Percentiles rank a stretch among this genome's conserved stretches.
phyloP scores from a whole-genome alignment of 1,284 basidiomycete species.

The Cryptococcus deneoformans region DNA sequence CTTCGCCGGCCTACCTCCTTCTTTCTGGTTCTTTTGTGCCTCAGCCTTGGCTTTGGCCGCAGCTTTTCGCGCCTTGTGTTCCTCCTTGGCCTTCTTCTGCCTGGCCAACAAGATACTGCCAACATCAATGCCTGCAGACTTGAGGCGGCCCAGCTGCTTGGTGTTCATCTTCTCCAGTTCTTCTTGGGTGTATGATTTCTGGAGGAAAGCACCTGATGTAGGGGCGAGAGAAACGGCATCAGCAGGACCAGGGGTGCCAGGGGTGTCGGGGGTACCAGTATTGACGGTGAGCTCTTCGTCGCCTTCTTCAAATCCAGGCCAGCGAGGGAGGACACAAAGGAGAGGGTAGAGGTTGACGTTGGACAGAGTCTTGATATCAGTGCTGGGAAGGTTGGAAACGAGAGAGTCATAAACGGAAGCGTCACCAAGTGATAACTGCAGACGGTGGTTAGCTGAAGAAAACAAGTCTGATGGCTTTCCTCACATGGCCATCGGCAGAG shows the following conservation, averaged over 20 bases:
- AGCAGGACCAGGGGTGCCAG: background rate
- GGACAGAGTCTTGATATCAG: constrained; percentile 14
- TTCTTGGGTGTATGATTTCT: constrained; percentile 14
- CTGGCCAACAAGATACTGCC: constrained; percentile 23
- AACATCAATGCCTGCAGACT: constrained; percentile 42
- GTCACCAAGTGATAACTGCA: background rate
- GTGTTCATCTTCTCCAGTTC: constrained; percentile 27
- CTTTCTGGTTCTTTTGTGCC: constrained; percentile 8
- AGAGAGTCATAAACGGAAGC: constrained; percentile 4
- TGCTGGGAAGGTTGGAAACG: constrained; percentile 3
- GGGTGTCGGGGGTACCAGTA: background rate
- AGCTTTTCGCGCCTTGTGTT: constrained; percentile 8
- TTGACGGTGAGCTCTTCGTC: constrained; percentile 31
- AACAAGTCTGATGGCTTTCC: constrained; percentile 4
- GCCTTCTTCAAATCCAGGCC: constrained; percentile 48
- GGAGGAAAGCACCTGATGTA: constrained; percentile 9
- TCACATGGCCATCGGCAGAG: constrained; percentile 18
- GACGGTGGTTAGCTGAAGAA: constrained; percentile 1
- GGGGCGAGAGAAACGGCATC: constrained; percentile 8
- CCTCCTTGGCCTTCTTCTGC: constrained; percentile 18
- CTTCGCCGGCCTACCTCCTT: constrained; percentile 1
- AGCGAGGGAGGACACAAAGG: constrained; percentile 42
- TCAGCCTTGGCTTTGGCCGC: constrained; percentile 10
- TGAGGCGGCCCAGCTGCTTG: constrained; percentile 41
- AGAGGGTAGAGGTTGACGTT: constrained; percentile 37